Percentiles rank a stretch among this genome's conserved stretches.
These are phyloP conservation scores for Fonsecaea multimorphosa DNA, from an alignment of 2,329 filamentous ascomycete species.

Conservation along the genomic window DNA sequence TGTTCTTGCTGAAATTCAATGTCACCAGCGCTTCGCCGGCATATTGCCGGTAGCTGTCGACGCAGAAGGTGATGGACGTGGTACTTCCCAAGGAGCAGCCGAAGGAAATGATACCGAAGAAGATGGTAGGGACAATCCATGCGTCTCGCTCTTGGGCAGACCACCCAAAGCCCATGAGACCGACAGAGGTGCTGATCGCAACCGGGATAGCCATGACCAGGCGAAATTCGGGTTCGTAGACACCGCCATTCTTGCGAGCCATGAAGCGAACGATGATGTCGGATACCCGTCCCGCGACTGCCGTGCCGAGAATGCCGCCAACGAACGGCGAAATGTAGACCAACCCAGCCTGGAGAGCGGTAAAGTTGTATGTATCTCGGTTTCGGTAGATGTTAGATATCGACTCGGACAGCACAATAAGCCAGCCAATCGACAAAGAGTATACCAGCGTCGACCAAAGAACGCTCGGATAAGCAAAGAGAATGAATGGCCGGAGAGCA, in stretches of 20 bases:
- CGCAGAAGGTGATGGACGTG: constrained; percentile 90
- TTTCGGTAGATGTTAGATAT: constrained; percentile 80
- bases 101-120: constrained; percentile 91
- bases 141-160: constrained; percentile 73
- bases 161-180: constrained; percentile 97
- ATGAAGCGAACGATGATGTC: constrained; percentile 84
- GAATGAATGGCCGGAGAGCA: constrained; percentile 78
- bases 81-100: constrained; percentile 89
- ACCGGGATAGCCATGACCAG: constrained; percentile 87
- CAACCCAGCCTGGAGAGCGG: constrained; percentile 77
- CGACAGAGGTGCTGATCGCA: constrained; percentile 76
- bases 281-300: constrained; percentile 84
- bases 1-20: constrained; percentile 91
- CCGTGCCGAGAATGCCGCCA: constrained; percentile 87
- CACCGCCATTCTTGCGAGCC: constrained; percentile 82
- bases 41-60: constrained; percentile 92
- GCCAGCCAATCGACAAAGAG: constrained; percentile 87
- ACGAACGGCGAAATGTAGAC: constrained; percentile 91
- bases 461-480: constrained; percentile 86
- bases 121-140: constrained; percentile 92
- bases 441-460: constrained; percentile 89
- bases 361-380: constrained; percentile 76
- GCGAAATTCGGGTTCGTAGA: constrained; percentile 94
- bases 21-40: constrained; percentile 94
- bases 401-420: constrained; percentile 91